phyloP scores from a whole-genome alignment of 1,284 basidiomycete genomes.

The Thecaphora thlaspeos region DNA sequence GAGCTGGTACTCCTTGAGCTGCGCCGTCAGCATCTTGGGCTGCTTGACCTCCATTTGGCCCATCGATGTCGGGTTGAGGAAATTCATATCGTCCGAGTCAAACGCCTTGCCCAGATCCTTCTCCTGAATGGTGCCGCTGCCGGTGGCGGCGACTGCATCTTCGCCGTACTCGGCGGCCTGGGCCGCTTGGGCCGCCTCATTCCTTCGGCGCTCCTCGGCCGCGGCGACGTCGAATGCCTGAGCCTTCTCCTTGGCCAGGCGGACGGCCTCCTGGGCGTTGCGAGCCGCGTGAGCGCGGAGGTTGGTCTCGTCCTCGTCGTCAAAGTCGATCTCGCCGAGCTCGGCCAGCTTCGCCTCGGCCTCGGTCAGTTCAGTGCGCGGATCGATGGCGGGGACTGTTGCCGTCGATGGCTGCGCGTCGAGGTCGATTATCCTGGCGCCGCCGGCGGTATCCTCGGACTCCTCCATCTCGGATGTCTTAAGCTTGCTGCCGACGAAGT shows the following conservation, averaged over 20 bases:
- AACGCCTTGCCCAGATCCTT: constrained; percentile 53
- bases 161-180: constrained; percentile 18
- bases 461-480: constrained; percentile 92
- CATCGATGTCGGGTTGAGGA: constrained; percentile 96
- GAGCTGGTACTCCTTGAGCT: constrained; percentile 96
- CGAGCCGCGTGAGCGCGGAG: constrained; percentile 81
- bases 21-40: constrained; percentile 93
- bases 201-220: constrained; percentile 69
- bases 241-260: constrained; percentile 76
- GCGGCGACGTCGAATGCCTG: constrained; percentile 80
- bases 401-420: constrained; percentile 27
- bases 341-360: constrained; percentile 46
- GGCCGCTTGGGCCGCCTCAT: constrained; percentile 64
- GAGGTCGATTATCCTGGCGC: constrained; percentile 39
- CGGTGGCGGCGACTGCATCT: not conserved
- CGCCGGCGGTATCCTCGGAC: constrained; percentile 63
- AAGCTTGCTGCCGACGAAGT: constrained; percentile 98
- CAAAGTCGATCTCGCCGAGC: constrained; percentile 84
- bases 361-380: constrained; percentile 62
- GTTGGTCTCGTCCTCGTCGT: constrained; percentile 90
- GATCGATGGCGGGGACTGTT: constrained; percentile 65
- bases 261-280: constrained; percentile 87
- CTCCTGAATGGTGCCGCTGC: constrained; percentile 33
- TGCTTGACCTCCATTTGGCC: constrained; percentile 77
- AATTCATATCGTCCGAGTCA: constrained; percentile 86